Evolutionary conservation across 768 basidiomycete species (phyloP), one percentile per base, ranked within the genome.

Genomic region (Termitomyces bulborhizus): DNA sequence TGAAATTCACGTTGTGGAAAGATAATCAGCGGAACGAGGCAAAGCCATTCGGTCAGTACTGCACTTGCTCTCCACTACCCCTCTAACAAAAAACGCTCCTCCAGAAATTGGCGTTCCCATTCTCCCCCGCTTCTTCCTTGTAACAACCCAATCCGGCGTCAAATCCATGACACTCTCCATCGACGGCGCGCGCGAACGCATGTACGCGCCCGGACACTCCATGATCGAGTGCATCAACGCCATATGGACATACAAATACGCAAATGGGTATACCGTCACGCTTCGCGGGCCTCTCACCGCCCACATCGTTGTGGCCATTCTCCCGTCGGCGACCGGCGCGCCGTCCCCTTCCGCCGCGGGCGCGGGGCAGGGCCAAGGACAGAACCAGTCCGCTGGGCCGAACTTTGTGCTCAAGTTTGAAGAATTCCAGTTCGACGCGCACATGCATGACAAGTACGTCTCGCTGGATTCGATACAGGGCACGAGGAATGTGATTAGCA

Each of bases 1-100:
- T 92, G 82, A 88, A 84, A 66, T 77, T 93, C 61, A 91, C 88
- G 3, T 70, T 93, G n/a, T 92, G 90, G 90, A 89, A 89, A 65
- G 90, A 91, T 67, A 90, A 88, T 62, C 81, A 84, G 64, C 79
- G 76, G 61, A 79, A 76, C 26, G 91, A 92, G 64, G 89, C 90
- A 32, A 93, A 90, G 63, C 86, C 86, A 8, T 91, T 93, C 62
- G 89, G 90, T 92, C 53, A 46, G 86, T 73, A 34, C 24, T 49
- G 3, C n/a, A 29, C n/a, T 7, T n/a, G 45, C 2, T 7, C 6
- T 6, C 2, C 3, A 27, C 29, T 34, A n/a, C 51, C 18, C 44
- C 32, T 34, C 13, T 50, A 31, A 42, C 51, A 18, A 24, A 51
- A 26, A 54, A 6, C 8, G 52, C 47, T 53, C 21, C 65, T 53